Evolutionary conservation across 2,329 filamentous ascomycete genomes (phyloP).

Genomic region (Cercospora nicotianae): DNA sequence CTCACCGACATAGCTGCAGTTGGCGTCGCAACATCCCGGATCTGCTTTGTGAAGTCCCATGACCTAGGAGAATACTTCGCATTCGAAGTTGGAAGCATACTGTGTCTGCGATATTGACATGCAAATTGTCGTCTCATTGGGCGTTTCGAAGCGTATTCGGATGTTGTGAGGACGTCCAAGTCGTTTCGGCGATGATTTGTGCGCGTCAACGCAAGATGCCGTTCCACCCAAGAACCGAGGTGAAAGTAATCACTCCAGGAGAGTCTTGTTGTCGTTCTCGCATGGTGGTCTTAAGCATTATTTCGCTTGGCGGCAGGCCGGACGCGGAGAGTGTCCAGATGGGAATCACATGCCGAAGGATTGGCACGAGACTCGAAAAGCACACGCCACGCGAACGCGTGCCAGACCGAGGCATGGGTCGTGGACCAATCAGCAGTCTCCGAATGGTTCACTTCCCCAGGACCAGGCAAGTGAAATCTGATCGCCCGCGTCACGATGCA

Average conservation of each 20-base stretch:
- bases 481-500: constrained; percentile 4
- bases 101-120: neutral
- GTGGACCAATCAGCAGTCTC: neutral
- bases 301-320: neutral
- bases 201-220: neutral
- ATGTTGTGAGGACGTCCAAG: no score
- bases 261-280: neutral
- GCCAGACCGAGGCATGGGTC: neutral
- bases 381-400: constrained; percentile 1
- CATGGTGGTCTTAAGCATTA: neutral
- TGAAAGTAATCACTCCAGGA: neutral
- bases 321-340: neutral
- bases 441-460: neutral
- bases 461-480: neutral
- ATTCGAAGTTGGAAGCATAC: neutral
- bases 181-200: neutral
- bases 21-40: neutral
- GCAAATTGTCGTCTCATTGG: neutral
- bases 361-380: constrained; percentile 3
- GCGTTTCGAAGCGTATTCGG: neutral
- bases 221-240: neutral
- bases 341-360: constrained; percentile 1
- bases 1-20: neutral
- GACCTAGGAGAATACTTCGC: neutral
- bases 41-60: neutral